Conservation (phyloP, 1,139 yeast genomes). For the Arxiozyma bovina region DNA sequence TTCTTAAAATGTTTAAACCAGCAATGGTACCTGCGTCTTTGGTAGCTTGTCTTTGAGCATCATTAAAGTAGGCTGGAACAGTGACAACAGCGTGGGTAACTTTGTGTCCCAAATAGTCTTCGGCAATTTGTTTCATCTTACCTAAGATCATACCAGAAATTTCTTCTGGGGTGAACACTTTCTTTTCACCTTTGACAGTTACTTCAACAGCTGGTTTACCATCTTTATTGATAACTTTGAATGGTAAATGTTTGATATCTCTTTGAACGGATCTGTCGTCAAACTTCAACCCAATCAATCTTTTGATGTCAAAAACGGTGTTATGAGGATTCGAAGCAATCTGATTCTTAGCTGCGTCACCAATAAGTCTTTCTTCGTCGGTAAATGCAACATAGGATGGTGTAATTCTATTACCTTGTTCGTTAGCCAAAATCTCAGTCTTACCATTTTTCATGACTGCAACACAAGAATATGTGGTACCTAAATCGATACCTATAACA, state of each 20-base stretch:
- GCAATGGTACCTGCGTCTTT: conserved; percentile 95
- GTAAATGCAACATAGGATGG: conserved; percentile 87
- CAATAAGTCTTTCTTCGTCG: conserved; percentile 78
- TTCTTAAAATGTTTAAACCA: conserved; percentile 83
- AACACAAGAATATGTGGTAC: conserved; percentile 88
- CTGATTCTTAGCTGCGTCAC: conserved; percentile 93
- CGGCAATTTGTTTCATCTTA: conserved; percentile 90
- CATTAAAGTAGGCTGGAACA: conserved; percentile 94
- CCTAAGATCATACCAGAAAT: conserved; percentile 85
- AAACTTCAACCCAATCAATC: conserved; percentile 75
- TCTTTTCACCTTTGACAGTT: conserved; percentile 55
- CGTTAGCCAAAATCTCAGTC: conserved; percentile 87
- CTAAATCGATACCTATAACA: conserved; percentile 68
- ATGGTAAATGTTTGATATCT: conserved; percentile 79
- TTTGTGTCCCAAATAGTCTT: conserved; percentile 79
- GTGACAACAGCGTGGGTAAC: conserved; percentile 94
- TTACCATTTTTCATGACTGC: conserved; percentile 89
- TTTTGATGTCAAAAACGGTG: conserved; percentile 78
- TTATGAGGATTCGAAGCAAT: conserved; percentile 73
- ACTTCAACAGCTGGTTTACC: conserved; percentile 80
- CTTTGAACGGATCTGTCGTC: conserved; percentile 69
- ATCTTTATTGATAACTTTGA: conserved; percentile 52
- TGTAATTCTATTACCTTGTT: conserved; percentile 92
- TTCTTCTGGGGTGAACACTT: conserved; percentile 79
- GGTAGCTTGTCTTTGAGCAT: conserved; percentile 88